Percentiles rank a stretch among this genome's conserved stretches.
Evolutionary conservation across 495 filamentous ascomycete genomes (phyloP).

Genomic region (Neurospora sp.): DNA sequence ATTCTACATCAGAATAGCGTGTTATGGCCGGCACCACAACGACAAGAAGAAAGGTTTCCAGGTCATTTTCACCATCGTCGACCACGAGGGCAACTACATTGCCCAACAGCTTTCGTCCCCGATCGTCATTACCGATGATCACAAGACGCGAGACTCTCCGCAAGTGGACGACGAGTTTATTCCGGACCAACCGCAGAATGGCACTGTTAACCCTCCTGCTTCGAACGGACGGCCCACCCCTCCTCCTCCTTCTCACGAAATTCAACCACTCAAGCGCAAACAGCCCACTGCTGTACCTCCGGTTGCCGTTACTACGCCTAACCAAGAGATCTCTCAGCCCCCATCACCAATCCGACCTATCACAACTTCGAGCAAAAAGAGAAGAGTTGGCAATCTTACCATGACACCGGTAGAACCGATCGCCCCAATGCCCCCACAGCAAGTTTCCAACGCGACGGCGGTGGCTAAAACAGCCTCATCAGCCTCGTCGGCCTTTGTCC

Average conservation of each 20-base stretch:
- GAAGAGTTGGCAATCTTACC: conserved; percentile 3
- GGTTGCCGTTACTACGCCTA: background rate
- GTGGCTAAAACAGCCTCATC: background rate
- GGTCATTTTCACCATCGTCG: conserved; percentile 89
- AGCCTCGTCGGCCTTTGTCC: background rate
- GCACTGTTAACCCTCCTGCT: background rate
- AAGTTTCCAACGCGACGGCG: background rate
- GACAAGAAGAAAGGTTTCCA: conserved; percentile 80
- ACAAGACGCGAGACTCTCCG: conserved; percentile 54
- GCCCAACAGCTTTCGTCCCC: conserved; percentile 78
- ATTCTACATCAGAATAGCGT: conserved; percentile 90
- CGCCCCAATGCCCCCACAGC: background rate
- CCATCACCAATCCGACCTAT: background rate
- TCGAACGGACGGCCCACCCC: background rate
- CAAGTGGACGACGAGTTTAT: background rate
- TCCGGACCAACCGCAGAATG: background rate
- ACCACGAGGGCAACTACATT: conserved; percentile 59
- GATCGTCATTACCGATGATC: conserved; percentile 94
- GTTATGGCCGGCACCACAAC: conserved; percentile 88
- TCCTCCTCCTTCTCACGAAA: background rate
- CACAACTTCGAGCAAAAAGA: conserved; percentile 6
- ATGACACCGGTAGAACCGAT: conserved; percentile 9
- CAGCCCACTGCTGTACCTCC: background rate
- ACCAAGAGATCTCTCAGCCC: background rate
- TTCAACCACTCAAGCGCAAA: background rate